Evolutionary conservation across 306 rosid genomes (phyloP).

Genomic region (Quercus wislizeni): DNA sequence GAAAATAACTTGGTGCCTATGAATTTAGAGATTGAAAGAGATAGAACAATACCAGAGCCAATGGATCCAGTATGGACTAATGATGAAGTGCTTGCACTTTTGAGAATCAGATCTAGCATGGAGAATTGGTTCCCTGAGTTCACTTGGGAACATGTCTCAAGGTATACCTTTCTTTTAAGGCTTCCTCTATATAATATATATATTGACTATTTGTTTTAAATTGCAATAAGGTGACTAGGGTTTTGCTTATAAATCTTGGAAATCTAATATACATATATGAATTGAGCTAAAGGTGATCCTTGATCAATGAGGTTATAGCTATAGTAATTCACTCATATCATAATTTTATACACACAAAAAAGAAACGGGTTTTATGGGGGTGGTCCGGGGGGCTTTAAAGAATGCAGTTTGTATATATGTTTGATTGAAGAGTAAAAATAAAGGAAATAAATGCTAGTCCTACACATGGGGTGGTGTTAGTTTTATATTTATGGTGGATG

Average conservation of each 20-base stretch:
- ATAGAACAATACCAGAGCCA: constrained; percentile 11
- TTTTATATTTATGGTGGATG: constrained; percentile 33
- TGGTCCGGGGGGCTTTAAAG: constrained; percentile 12
- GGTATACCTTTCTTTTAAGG: constrained; percentile 37
- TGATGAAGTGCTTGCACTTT: constrained; percentile 67
- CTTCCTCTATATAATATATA: background rate
- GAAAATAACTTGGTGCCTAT: constrained; percentile 16
- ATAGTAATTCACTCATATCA: background rate
- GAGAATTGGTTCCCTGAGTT: constrained; percentile 71
- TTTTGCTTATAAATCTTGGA: background rate
- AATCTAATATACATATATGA: background rate
- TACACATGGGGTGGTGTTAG: constrained; percentile 22
- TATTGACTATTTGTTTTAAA: background rate
- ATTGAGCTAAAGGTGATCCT: background rate
- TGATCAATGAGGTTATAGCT: background rate
- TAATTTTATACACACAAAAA: constrained; percentile 17
- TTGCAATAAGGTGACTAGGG: background rate
- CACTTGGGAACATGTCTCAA: constrained; percentile 88
- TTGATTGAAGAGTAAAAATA: background rate
- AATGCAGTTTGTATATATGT: constrained; percentile 13
- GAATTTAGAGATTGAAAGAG: constrained; percentile 37
- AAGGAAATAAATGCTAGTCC: constrained; percentile 37
- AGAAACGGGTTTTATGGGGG: background rate
- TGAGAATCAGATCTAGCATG: constrained; percentile 80
- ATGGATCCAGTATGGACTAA: constrained; percentile 52